Evolutionary conservation across 1,284 basidiomycete species (phyloP).

Genomic region (Cryptococcus sp.): DNA sequence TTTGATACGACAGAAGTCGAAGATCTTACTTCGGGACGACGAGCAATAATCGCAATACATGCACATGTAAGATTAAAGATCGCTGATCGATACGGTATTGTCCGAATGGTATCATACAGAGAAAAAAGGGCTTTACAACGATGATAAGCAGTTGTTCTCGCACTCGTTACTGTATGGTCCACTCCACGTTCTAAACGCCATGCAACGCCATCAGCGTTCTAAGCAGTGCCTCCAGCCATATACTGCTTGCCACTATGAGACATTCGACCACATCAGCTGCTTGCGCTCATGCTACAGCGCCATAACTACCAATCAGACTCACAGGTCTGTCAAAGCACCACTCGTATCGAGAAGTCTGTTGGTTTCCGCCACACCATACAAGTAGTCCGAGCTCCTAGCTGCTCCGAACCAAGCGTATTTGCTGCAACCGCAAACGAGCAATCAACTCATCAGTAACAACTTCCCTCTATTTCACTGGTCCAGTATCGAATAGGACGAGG

Average conservation of each 20-base stretch:
- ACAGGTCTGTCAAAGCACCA: constrained; percentile 37
- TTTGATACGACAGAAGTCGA: no score
- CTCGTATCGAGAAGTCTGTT: constrained; percentile 39
- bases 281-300: not conserved
- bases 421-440: constrained; percentile 3
- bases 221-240: constrained; percentile 25
- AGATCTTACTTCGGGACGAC: no score
- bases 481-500: constrained; percentile 8
- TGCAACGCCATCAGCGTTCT: no score
- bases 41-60: no score
- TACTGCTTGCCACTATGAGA: constrained; percentile 31
- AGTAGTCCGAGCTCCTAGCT: constrained; percentile 16
- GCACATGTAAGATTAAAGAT: no score
- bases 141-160: no score
- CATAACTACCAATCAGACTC: constrained; percentile 10
- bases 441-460: not conserved
- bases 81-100: no score
- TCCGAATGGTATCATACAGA: no score
- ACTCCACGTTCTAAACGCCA: not conserved
- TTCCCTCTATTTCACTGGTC: not conserved
- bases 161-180: no score
- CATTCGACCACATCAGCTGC: not conserved
- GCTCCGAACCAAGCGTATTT: constrained; percentile 38
- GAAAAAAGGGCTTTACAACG: no score
- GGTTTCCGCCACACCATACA: constrained; percentile 35